Percentiles rank a stretch among this genome's conserved stretches.
These are phyloP conservation scores for Chaetomium strumarium DNA, from an alignment of 2,329 filamentous ascomycete genomes.

Conservation along the genomic window DNA sequence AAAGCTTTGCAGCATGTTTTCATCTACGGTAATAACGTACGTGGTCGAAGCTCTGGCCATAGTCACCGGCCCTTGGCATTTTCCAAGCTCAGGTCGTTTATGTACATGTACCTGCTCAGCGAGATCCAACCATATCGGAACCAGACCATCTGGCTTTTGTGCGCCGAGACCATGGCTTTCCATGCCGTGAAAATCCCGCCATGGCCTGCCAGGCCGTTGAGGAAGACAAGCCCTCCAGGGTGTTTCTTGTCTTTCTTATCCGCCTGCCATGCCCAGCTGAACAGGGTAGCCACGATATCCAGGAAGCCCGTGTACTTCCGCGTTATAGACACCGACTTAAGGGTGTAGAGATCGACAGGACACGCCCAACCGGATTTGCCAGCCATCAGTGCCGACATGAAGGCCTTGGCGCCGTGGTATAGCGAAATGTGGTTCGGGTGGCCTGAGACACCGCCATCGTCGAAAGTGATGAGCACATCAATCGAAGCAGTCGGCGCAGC, in stretches of 20 bases:
- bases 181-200: slow-evolving; percentile 56
- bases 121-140: slow-evolving; percentile 95
- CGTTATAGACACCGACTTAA: slow-evolving; percentile 63
- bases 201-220: slow-evolving; percentile 61
- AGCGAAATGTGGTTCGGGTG: slow-evolving; percentile 94
- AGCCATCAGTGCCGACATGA: slow-evolving; percentile 61
- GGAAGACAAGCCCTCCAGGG: slow-evolving; percentile 40
- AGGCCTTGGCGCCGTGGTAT: slow-evolving; percentile 71
- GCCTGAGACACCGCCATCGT: slow-evolving; percentile 70
- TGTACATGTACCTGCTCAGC: slow-evolving; percentile 86
- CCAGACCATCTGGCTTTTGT: slow-evolving; percentile 97
- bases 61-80: slow-evolving; percentile 26
- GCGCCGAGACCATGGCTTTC: slow-evolving; percentile 81
- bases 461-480: slow-evolving; percentile 86
- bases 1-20: no score
- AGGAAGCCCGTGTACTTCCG: slow-evolving; percentile 79
- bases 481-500: slow-evolving; percentile 49
- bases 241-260: slow-evolving; percentile 37
- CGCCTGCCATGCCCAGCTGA: slow-evolving; percentile 43
- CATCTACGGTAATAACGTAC: no score
- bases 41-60: no score
- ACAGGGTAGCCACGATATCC: slow-evolving; percentile 67
- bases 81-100: slow-evolving; percentile 73
- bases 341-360: slow-evolving; percentile 79
- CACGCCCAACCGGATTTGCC: slow-evolving; percentile 58